phyloP scores from a whole-genome alignment of 129 eudicot genomes.

The Chrysanthemum makinoi region DNA sequence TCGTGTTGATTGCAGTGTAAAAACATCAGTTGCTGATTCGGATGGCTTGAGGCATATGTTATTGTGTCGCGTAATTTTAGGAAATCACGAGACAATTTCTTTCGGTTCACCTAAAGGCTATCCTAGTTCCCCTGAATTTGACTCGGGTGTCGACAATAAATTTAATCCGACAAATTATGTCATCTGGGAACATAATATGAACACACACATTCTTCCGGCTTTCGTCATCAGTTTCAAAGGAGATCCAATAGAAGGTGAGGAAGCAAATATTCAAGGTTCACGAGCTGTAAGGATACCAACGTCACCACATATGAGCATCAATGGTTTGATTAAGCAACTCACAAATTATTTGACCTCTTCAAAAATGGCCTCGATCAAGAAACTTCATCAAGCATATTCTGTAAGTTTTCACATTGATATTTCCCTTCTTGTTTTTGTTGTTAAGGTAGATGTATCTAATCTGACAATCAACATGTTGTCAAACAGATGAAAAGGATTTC shows the following conservation, averaged over 20 bases:
- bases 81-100: constrained; percentile 19
- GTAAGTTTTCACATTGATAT: constrained; percentile 12
- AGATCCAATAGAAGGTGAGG: constrained; percentile 18
- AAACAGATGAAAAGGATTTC: constrained; percentile 20
- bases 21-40: constrained; percentile 26
- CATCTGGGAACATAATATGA: constrained; percentile 35
- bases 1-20: constrained; percentile 16
- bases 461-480: not conserved
- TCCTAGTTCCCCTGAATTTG: constrained; percentile 27
- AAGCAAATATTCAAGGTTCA: not conserved
- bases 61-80: constrained; percentile 32
- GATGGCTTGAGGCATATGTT: constrained; percentile 33
- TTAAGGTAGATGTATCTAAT: not conserved
- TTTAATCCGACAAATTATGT: constrained; percentile 31
- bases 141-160: constrained; percentile 26
- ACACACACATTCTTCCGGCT: constrained; percentile 31
- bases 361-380: constrained; percentile 22
- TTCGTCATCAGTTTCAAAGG: constrained; percentile 26
- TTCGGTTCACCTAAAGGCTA: constrained; percentile 14
- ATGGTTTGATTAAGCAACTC: constrained; percentile 23
- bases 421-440: not conserved
- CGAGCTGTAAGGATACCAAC: constrained; percentile 16
- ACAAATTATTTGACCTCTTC: constrained; percentile 29
- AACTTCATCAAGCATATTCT: constrained; percentile 22
- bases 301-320: constrained; percentile 27